phyloP scores from a whole-genome alignment of 2,329 filamentous ascomycete species.

The Aspergillus eucalypticola region DNA sequence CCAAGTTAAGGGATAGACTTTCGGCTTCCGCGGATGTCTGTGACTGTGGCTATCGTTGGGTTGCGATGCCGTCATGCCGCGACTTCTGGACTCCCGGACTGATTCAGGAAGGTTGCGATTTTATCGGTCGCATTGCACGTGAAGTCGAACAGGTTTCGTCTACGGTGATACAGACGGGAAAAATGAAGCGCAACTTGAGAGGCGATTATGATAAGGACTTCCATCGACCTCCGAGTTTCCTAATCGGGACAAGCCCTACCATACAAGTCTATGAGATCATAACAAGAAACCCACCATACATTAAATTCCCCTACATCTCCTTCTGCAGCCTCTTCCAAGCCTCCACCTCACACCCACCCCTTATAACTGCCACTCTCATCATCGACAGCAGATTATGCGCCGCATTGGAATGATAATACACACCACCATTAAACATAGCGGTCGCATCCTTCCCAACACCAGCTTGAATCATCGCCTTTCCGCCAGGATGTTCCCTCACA shows the following conservation, averaged over 20 bases:
- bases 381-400: conserved; percentile 15
- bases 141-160: background rate
- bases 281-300: background rate
- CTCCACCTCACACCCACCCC: conserved; percentile 6
- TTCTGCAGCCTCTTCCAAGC: conserved; percentile 3
- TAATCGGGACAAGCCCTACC: background rate
- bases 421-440: conserved; percentile 17
- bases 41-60: no score
- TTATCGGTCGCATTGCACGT: no score
- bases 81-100: background rate
- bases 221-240: background rate
- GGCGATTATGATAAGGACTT: background rate
- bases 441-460: conserved; percentile 18
- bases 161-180: background rate
- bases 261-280: background rate
- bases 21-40: no score
- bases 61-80: background rate
- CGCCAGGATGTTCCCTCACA: conserved; percentile 18
- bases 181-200: background rate
- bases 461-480: conserved; percentile 3
- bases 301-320: background rate
- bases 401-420: conserved; percentile 20
- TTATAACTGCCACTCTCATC: conserved; percentile 5
- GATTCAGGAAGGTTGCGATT: no score
- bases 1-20: no score